Percentiles rank a stretch among this genome's conserved stretches.
phyloP scores from a whole-genome alignment of 164 flowering plant species.

The Macadamia tetraphylla region DNA sequence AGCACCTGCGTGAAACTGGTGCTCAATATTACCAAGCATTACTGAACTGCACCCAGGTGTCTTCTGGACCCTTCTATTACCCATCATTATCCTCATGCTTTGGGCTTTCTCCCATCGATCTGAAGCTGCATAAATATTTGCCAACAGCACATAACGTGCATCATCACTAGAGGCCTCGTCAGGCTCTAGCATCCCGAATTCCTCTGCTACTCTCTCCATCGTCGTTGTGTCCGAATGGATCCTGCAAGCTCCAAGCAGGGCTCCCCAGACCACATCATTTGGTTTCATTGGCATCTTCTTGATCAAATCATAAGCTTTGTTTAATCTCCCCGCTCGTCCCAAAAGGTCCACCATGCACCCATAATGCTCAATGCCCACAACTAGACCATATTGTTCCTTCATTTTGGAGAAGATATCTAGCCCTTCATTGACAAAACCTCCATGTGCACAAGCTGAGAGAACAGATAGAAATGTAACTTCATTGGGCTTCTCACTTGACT shows the following conservation, averaged over 20 bases:
- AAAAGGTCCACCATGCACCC: conserved; percentile 71
- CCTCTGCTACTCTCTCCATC: conserved; percentile 39
- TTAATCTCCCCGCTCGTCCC: conserved; percentile 61
- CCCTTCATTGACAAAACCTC: conserved; percentile 57
- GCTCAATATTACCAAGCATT: conserved; percentile 11
- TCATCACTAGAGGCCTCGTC: conserved; percentile 20
- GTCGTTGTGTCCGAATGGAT: conserved; percentile 35
- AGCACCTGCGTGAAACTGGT: conserved; percentile 13
- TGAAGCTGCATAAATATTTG: conserved; percentile 69
- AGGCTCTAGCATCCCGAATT: conserved; percentile 14
- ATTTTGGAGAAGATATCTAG: conserved; percentile 50
- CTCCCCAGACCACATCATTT: conserved; percentile 58
- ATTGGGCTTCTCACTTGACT: conserved; percentile 41
- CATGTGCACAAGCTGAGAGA: conserved; percentile 73
- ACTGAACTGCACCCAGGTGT: conserved; percentile 45
- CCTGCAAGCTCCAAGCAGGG: conserved; percentile 68
- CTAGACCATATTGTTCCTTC: conserved; percentile 41
- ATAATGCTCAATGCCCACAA: conserved; percentile 47
- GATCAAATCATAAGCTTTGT: conserved; percentile 53
- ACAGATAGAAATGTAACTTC: conserved; percentile 49
- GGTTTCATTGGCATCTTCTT: conserved; percentile 61
- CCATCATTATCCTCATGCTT: conserved; percentile 37
- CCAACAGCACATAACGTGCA: conserved; percentile 40
- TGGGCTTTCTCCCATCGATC: conserved; percentile 69
- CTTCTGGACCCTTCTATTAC: conserved; percentile 33